Evolutionary conservation across 2,329 filamentous ascomycete genomes (phyloP).

Genomic region (Penicillium sp.): DNA sequence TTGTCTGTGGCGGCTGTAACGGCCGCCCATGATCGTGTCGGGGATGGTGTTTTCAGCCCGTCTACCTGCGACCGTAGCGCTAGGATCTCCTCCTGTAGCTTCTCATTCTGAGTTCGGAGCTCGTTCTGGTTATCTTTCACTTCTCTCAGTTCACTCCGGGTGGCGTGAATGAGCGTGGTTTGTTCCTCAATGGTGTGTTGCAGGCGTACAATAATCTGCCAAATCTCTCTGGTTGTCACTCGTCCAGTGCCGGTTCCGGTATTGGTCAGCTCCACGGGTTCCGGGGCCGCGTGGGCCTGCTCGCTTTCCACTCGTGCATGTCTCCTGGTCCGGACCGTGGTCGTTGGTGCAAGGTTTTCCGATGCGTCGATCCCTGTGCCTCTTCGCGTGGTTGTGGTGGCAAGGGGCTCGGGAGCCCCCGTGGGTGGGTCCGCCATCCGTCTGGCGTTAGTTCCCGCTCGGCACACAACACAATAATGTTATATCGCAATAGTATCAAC

Average conservation of each 20-base stretch:
- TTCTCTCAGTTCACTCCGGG: constrained; percentile 2
- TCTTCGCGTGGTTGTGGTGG: constrained; percentile 1
- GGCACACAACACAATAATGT: no score
- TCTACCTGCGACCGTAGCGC: no score
- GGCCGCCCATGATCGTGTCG: no score
- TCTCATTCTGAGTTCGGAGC: constrained; percentile 1
- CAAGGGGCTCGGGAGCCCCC: constrained; percentile 2
- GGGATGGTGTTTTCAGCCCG: no score
- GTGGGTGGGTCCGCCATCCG: constrained; percentile 13
- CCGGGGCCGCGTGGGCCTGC: neutral
- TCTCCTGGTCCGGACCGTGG: neutral
- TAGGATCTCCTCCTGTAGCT: no score
- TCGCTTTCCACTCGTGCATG: neutral
- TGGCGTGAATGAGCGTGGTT: constrained; percentile 4
- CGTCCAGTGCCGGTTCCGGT: neutral
- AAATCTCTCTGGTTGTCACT: constrained; percentile 8
- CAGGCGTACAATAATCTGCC: constrained; percentile 3
- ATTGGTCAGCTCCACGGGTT: neutral
- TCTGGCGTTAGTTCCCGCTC: no score
- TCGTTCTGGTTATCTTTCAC: constrained; percentile 4
- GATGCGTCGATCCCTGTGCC: neutral
- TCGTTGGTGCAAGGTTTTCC: neutral
- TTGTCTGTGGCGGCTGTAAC: no score
- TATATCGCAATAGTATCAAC: no score
- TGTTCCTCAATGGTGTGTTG: neutral